Conservation (phyloP, 371 early-diverging fungal species). For the Rhizopus delemar region DNA sequence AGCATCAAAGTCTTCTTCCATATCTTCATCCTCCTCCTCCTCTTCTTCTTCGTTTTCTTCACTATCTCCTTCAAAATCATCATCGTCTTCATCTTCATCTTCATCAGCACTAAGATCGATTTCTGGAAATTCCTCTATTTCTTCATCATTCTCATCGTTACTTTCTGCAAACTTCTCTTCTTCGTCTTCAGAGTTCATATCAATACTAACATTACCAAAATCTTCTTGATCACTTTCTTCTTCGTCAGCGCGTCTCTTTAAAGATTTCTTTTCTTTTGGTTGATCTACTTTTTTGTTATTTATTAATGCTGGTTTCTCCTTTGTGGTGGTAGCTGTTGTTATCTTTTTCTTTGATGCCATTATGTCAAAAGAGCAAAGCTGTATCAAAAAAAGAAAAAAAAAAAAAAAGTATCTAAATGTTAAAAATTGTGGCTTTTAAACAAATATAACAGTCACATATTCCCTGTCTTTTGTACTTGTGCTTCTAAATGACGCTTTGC, state of each 20-base stretch:
- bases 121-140: constrained; percentile 52
- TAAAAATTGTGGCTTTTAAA: too few species aligned
- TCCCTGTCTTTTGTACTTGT: too few species aligned
- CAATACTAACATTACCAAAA: constrained; percentile 45
- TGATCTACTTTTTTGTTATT: constrained; percentile 6
- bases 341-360: constrained; percentile 22
- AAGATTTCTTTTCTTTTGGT: constrained; percentile 9
- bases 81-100: constrained; percentile 29
- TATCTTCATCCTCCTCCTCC: constrained; percentile 54
- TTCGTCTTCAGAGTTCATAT: constrained; percentile 57
- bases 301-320: constrained; percentile 4
- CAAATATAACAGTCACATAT: too few species aligned
- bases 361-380: not conserved
- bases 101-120: constrained; percentile 40
- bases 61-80: constrained; percentile 33
- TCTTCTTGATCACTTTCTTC: constrained; percentile 46
- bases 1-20: constrained; percentile 31
- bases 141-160: constrained; percentile 31
- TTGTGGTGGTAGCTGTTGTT: constrained; percentile 1
- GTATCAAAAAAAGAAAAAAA: too few species aligned
- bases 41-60: constrained; percentile 45
- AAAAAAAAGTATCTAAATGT: too few species aligned
- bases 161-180: constrained; percentile 31
- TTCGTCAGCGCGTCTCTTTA: constrained; percentile 22
- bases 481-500: too few species aligned